phyloP scores from a whole-genome alignment of 805 yeast genomes.

The Debaryomyces hansenii region DNA sequence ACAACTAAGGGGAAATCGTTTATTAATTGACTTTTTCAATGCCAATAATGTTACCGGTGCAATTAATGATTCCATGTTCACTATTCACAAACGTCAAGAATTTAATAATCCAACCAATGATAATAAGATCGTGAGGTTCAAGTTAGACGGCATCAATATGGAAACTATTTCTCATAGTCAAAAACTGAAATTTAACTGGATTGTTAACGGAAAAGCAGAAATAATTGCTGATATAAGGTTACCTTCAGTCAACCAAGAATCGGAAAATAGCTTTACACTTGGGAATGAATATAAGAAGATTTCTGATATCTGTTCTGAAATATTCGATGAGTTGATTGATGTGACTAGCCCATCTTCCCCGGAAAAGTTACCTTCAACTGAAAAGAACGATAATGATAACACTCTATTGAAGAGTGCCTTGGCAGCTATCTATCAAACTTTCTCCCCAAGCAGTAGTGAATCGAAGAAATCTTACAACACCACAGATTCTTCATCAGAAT shows the following conservation, averaged over 20 bases:
- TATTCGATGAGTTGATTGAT: constrained; percentile 26
- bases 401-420: constrained; percentile 38
- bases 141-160: constrained; percentile 42
- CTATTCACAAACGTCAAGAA: constrained; percentile 72
- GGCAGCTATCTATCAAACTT: constrained; percentile 43
- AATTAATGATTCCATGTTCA: constrained; percentile 70
- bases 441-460: constrained; percentile 15
- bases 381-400: constrained; percentile 17
- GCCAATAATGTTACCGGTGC: constrained; percentile 74
- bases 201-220: constrained; percentile 68
- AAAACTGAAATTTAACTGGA: constrained; percentile 63
- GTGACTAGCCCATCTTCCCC: constrained; percentile 11
- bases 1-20: constrained; percentile 55
- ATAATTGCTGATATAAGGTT: constrained; percentile 70
- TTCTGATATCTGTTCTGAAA: constrained; percentile 25
- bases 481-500: constrained; percentile 28
- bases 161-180: constrained; percentile 27
- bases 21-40: constrained; percentile 65
- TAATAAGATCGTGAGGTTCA: constrained; percentile 33
- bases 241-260: constrained; percentile 40
- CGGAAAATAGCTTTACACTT: constrained; percentile 13
- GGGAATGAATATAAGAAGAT: constrained; percentile 19
- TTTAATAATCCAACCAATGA: constrained; percentile 30
- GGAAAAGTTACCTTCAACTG: constrained; percentile 2
- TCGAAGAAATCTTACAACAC: constrained; percentile 4